Conservation (phyloP, 208 protist genomes). For the Leishmania braziliensis region DNA sequence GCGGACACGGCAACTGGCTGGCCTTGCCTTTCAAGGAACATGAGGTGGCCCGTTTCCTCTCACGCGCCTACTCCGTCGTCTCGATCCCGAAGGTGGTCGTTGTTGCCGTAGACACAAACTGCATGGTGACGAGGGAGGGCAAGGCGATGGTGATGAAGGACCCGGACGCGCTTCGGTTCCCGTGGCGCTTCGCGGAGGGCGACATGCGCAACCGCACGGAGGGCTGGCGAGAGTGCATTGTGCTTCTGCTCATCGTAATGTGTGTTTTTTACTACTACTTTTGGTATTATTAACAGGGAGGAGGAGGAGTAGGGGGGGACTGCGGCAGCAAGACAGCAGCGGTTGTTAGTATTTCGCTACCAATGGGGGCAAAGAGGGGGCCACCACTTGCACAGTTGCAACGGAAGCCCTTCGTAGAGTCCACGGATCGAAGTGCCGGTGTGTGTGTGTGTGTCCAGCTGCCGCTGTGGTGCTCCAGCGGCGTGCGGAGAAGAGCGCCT, state of each 20-base stretch:
- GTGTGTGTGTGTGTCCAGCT: constrained; percentile 3
- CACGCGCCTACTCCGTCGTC: constrained; percentile 27
- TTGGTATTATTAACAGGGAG: constrained; percentile 8
- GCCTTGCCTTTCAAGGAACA: constrained; percentile 53
- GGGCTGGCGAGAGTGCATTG: constrained; percentile 10
- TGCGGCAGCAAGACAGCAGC: not conserved
- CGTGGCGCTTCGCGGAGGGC: constrained; percentile 49
- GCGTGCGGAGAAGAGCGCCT: not conserved
- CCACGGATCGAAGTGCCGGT: not conserved
- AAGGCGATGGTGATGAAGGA: constrained; percentile 38
- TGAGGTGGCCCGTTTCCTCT: constrained; percentile 26
- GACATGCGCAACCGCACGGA: constrained; percentile 3
- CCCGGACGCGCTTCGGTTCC: constrained; percentile 40
- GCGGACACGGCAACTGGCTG: constrained; percentile 50
- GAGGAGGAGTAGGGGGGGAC: too few relatives aligned
- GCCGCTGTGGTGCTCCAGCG: not conserved
- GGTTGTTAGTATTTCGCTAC: not conserved
- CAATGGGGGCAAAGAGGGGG: not conserved
- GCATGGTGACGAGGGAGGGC: constrained; percentile 42
- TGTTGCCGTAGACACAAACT: constrained; percentile 41
- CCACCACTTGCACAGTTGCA: not conserved
- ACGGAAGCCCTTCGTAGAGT: not conserved
- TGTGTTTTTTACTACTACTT: constrained; percentile 24
- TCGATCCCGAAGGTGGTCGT: constrained; percentile 52
- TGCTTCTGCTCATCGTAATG: constrained; percentile 18